Base-by-base conservation (phyloP, 1,284 basidiomycete species). In the Cryptococcus sp. region DNA sequence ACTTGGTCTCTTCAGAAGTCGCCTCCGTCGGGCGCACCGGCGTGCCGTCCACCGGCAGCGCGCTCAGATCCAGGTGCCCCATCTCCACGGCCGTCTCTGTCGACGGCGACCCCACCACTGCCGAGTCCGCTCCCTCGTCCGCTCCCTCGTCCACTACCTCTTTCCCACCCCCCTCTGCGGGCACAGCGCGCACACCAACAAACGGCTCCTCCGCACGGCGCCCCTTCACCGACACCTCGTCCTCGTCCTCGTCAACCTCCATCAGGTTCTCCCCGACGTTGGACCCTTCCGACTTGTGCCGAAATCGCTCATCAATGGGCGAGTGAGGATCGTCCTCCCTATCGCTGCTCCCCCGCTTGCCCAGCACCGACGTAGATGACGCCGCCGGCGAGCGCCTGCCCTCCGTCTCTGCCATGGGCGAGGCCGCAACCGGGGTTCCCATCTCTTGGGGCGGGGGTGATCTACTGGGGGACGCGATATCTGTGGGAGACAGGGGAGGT, bases 41-140 rank as follows among this genome's bases (percentile, higher is more conserved):
- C 36, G 57, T 53, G 42, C 50, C 36, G 12, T 59, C 59, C 12
- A 55, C 44, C 4, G 49, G 46, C 2, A 64, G 61, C 8, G 66
- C 60, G 24, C 63, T 63, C 12, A 68, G 43, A 37, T 64, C 56
- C 42, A 70, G 50, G 21, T 58, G 60, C 6, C 48, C 63, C 1
- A 70, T 37, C 40, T 61, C 64, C 18, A 55, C 55, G 0, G 53
- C 54, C 6, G 61, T 61, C 16, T 16, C 13, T 12, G 23, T 36
- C 9, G 61, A 62, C 4, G 64, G 61, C 4, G 61, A 63, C 20
- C 20, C 48, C 23, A 39, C 48, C 21, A 21, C 4, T 8, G 4
- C 28, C 9, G 28, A 33, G 9, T 4, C 9, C 28, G 28, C 28
- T 9, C 28, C 28, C 28, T 33, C 28, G 28, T 33, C 9, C 28